Evolutionary conservation across 2,329 filamentous ascomycete species (phyloP).

Genomic region (Aureobasidium namibiae): DNA sequence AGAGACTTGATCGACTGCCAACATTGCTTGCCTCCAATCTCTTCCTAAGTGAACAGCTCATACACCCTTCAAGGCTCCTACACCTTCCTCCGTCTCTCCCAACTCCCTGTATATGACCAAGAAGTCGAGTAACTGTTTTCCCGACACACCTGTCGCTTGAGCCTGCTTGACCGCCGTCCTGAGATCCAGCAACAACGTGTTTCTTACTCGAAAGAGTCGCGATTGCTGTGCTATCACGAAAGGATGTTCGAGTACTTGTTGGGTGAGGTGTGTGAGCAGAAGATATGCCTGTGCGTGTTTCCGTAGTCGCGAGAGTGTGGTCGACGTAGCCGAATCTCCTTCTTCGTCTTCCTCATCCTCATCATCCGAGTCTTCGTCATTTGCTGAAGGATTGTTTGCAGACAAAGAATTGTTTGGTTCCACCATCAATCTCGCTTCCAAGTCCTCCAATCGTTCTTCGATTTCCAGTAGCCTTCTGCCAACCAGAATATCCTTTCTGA

Average conservation of each 20-base stretch:
- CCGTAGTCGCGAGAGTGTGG: constrained; percentile 38
- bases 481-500: constrained; percentile 55
- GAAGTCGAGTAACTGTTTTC: constrained; percentile 45
- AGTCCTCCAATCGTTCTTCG: constrained; percentile 51
- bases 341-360: constrained; percentile 27
- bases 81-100: constrained; percentile 51
- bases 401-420: constrained; percentile 18
- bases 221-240: constrained; percentile 52
- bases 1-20: background rate
- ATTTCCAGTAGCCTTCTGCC: constrained; percentile 58
- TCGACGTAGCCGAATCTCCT: constrained; percentile 20
- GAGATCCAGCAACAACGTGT: constrained; percentile 57
- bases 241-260: constrained; percentile 49
- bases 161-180: constrained; percentile 54
- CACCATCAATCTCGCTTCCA: constrained; percentile 58
- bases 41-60: background rate
- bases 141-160: constrained; percentile 30
- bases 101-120: constrained; percentile 54
- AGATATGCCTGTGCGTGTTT: constrained; percentile 51
- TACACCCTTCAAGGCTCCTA: background rate
- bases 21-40: background rate
- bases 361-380: constrained; percentile 25
- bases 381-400: constrained; percentile 12
- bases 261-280: constrained; percentile 44
- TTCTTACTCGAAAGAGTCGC: constrained; percentile 49